phyloP scores from a whole-genome alignment of 129 eudicot species.

The Sambucus nigra region DNA sequence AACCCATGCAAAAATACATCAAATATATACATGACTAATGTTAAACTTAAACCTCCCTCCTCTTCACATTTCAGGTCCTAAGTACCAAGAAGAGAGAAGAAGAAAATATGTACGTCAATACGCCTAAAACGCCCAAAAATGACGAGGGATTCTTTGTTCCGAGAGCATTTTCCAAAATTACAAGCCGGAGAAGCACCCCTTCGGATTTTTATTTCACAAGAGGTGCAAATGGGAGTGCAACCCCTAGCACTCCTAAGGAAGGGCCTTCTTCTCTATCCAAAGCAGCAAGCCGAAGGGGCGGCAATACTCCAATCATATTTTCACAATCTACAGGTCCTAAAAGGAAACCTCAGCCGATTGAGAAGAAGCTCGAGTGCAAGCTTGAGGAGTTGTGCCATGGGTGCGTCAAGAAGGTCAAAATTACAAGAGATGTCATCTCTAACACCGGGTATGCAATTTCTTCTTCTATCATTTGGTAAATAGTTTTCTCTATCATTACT shows the following conservation, averaged over 20 bases:
- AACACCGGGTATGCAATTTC: constrained; percentile 31
- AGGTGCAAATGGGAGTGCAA: constrained; percentile 4
- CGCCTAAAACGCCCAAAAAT: constrained; percentile 15
- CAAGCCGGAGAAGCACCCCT: constrained; percentile 11
- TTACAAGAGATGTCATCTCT: constrained; percentile 46
- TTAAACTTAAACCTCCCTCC: background rate
- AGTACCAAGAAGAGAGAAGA: constrained; percentile 40
- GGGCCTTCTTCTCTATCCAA: background rate
- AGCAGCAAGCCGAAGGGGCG: constrained; percentile 15
- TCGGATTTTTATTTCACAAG: constrained; percentile 12
- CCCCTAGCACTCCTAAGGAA: constrained; percentile 1
- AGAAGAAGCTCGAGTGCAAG: constrained; percentile 44
- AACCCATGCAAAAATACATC: background rate
- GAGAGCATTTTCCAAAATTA: constrained; percentile 1
- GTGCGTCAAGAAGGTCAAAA: constrained; percentile 34
- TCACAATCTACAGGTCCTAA: constrained; percentile 31
- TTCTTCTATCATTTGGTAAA: background rate
- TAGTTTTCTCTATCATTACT: too few species aligned
- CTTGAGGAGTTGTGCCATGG: constrained; percentile 56
- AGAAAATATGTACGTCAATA: constrained; percentile 1
- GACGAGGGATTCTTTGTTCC: constrained; percentile 1
- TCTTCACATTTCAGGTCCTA: constrained; percentile 22
- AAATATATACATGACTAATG: too few species aligned
- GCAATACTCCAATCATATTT: constrained; percentile 39
- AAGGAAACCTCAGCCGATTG: constrained; percentile 31